These are phyloP conservation scores for Alternaria ethzedia DNA, from an alignment of 2,329 filamentous ascomycete species.

Conservation along the genomic window DNA sequence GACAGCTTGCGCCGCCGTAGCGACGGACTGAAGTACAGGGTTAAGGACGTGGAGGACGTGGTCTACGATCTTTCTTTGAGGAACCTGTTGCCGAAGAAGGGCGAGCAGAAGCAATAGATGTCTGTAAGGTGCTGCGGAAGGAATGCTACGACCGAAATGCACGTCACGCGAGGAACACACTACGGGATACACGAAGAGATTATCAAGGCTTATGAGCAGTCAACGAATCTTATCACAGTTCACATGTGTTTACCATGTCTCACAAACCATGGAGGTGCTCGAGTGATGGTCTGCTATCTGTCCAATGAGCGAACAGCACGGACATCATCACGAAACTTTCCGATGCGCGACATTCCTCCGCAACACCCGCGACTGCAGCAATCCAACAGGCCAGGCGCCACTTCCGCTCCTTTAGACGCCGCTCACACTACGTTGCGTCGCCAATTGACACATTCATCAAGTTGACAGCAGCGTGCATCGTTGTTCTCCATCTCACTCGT, in stretches of 20 bases:
- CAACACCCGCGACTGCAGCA: slow-evolving; percentile 14
- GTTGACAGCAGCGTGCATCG: neutral
- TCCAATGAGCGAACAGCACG: slow-evolving; percentile 23
- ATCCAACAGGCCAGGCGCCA: slow-evolving; percentile 24
- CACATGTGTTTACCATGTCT: neutral
- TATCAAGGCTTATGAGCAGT: no score
- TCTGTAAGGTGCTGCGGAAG: neutral
- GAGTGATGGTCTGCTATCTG: neutral
- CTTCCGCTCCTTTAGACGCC: slow-evolving; percentile 23
- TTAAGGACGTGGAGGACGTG: slow-evolving; percentile 98
- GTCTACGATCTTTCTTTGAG: slow-evolving; percentile 93
- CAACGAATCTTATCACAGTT: neutral
- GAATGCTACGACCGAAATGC: neutral
- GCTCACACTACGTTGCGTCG: neutral
- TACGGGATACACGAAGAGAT: neutral
- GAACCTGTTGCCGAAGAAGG: slow-evolving; percentile 67
- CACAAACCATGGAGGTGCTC: slow-evolving; percentile 7
- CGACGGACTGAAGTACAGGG: slow-evolving; percentile 94
- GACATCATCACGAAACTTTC: slow-evolving; percentile 21
- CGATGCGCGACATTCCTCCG: slow-evolving; percentile 19
- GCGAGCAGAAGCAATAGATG: slow-evolving; percentile 12
- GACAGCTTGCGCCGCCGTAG: slow-evolving; percentile 85
- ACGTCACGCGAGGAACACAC: no score
- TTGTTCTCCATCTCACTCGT: neutral
- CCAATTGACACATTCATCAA: neutral